phyloP scores from a whole-genome alignment of 2,329 filamentous ascomycete genomes.

The Fusarium succisae region DNA sequence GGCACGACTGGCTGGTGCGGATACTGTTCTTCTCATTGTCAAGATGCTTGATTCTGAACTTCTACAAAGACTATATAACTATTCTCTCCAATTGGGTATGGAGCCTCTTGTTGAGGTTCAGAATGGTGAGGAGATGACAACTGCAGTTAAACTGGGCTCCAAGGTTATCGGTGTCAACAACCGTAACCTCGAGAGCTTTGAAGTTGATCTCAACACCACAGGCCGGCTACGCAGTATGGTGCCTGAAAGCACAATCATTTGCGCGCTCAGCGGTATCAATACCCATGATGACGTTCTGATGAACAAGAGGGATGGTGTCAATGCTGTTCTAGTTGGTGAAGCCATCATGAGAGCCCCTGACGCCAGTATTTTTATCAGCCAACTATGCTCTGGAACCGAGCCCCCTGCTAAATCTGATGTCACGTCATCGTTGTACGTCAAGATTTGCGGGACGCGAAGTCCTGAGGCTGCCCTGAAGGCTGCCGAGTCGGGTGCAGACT shows the following conservation, averaged over 20 bases:
- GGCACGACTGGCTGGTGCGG: slow-evolving; percentile 89
- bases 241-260: slow-evolving; percentile 85
- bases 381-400: slow-evolving; percentile 74
- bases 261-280: slow-evolving; percentile 93
- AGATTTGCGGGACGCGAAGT: slow-evolving; percentile 93
- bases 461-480: slow-evolving; percentile 82
- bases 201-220: slow-evolving; percentile 93
- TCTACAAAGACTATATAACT: slow-evolving; percentile 82
- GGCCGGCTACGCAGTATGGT: slow-evolving; percentile 89
- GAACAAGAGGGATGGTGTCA: slow-evolving; percentile 89
- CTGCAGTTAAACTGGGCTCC: slow-evolving; percentile 84
- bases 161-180: slow-evolving; percentile 98
- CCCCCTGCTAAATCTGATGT: slow-evolving; percentile 47
- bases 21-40: slow-evolving; percentile 94
- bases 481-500: slow-evolving; percentile 86
- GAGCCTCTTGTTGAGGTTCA: slow-evolving; percentile 98
- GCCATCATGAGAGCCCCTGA: slow-evolving; percentile 93
- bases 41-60: slow-evolving; percentile 90
- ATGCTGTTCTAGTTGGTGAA: slow-evolving; percentile 93
- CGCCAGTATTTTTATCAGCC: slow-evolving; percentile 81
- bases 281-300: slow-evolving; percentile 86
- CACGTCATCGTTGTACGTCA: slow-evolving; percentile 72
- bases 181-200: slow-evolving; percentile 93
- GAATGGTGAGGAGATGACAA: slow-evolving; percentile 90
- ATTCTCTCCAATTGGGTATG: slow-evolving; percentile 92